A percentile compares a stretch with the other conserved stretches of the same genome.
Evolutionary conservation across 1,284 basidiomycete species (phyloP).

Genomic region (Neonothopanus nambi): DNA sequence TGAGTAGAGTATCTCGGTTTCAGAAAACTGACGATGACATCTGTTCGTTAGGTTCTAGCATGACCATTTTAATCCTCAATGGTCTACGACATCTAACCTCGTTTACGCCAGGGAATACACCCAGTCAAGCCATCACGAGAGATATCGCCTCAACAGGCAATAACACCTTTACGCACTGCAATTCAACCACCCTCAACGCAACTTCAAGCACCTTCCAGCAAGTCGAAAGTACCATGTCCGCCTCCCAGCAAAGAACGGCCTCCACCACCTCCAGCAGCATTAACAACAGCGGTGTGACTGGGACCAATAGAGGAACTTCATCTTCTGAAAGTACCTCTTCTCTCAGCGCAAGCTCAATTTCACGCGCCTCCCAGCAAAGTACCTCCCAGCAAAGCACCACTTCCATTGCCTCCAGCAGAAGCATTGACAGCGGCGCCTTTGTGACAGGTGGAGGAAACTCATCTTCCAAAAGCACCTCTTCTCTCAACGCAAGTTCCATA

Average conservation of each 20-base stretch:
- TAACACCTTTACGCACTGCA: slow-evolving; percentile 29
- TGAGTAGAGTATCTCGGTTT: neutral
- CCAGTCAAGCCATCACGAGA: slow-evolving; percentile 19
- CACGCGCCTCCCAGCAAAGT: too few species aligned
- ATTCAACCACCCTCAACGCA: slow-evolving; percentile 19
- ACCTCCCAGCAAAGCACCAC: too few species aligned
- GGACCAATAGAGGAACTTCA: too few species aligned
- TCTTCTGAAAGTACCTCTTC: too few species aligned
- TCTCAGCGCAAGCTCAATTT: too few species aligned
- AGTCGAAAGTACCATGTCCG: slow-evolving; percentile 2
- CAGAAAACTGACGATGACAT: neutral
- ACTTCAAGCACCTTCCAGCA: slow-evolving; percentile 12
- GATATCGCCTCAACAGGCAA: slow-evolving; percentile 23
- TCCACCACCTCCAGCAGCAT: too few species aligned
- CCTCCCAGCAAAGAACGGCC: too few species aligned
- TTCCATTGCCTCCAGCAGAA: too few species aligned
- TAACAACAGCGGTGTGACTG: too few species aligned
- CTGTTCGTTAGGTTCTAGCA: slow-evolving; percentile 19
- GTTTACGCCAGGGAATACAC: slow-evolving; percentile 22
- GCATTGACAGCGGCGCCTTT: neutral
- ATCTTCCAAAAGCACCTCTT: neutral
- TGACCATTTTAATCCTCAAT: neutral
- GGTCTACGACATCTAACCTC: neutral
- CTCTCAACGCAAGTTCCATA: slow-evolving; percentile 16
- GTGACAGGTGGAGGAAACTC: neutral